These are phyloP conservation scores for Aureobasidium sp. DNA, from an alignment of 2,329 filamentous ascomycete species.

Conservation along the genomic window DNA sequence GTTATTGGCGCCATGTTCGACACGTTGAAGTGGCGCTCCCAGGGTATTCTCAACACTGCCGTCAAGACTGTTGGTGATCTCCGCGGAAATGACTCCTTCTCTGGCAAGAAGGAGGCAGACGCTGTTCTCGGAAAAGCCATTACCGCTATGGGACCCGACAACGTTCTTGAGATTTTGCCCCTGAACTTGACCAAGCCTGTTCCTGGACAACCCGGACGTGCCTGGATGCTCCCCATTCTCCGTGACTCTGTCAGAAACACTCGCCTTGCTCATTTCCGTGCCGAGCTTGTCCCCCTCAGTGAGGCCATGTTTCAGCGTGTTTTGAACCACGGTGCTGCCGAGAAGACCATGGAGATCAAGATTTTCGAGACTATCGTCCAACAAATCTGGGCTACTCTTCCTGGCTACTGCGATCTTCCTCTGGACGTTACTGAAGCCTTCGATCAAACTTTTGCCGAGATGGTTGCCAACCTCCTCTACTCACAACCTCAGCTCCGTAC, in stretches of 20 bases:
- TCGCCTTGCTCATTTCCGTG: constrained; percentile 71
- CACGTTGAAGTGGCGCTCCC: constrained; percentile 71
- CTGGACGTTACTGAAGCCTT: constrained; percentile 61
- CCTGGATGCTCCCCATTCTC: constrained; percentile 89
- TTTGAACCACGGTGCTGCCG: constrained; percentile 66
- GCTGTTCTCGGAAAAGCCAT: constrained; percentile 81
- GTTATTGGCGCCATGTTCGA: constrained; percentile 83
- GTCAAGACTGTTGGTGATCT: constrained; percentile 77
- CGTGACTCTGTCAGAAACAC: constrained; percentile 88
- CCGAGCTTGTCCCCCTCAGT: constrained; percentile 80
- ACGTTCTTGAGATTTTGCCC: constrained; percentile 72
- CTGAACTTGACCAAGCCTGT: constrained; percentile 74
- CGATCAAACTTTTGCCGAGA: constrained; percentile 80
- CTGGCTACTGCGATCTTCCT: constrained; percentile 90
- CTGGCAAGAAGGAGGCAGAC: constrained; percentile 91
- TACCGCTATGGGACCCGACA: constrained; percentile 79
- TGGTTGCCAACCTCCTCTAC: constrained; percentile 85
- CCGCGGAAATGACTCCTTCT: constrained; percentile 77
- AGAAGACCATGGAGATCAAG: constrained; percentile 94
- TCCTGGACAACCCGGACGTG: constrained; percentile 70
- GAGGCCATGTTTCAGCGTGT: constrained; percentile 84
- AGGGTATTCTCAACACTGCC: constrained; percentile 66
- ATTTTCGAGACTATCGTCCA: constrained; percentile 95
- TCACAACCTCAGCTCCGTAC: constrained; percentile 79
- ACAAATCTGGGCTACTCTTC: constrained; percentile 88